phyloP scores from a whole-genome alignment of 495 filamentous ascomycete species.

The Glonium stellatum region DNA sequence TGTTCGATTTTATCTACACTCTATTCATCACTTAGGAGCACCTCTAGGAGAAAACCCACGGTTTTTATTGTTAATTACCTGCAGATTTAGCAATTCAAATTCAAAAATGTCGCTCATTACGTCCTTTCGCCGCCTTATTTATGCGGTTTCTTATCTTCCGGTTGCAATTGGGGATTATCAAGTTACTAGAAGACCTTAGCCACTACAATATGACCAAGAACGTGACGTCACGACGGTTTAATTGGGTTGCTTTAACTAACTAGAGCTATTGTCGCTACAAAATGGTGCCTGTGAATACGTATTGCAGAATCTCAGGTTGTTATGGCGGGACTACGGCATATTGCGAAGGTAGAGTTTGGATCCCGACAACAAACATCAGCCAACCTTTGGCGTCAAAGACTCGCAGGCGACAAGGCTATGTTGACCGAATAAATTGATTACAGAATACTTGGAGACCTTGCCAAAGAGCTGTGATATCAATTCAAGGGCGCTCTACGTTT shows the following conservation, averaged over 20 bases:
- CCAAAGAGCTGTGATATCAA: constrained; percentile 1
- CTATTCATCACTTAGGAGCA: too few species aligned
- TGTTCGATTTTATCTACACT: too few species aligned
- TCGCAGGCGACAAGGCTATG: constrained; percentile 22
- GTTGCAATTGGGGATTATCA: not conserved
- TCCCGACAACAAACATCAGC: constrained; percentile 18
- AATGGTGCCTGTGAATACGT: constrained; percentile 18
- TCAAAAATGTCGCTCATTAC: too few species aligned
- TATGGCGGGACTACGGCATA: constrained; percentile 29
- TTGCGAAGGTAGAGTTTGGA: constrained; percentile 29
- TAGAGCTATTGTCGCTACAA: constrained; percentile 24
- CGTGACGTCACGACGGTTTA: constrained; percentile 28
- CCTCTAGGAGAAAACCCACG: too few species aligned
- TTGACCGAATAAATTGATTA: constrained; percentile 23
- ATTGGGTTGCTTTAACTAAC: constrained; percentile 26
- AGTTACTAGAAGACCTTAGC: not conserved
- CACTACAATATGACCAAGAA: constrained; percentile 1
- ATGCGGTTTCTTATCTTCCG: not conserved
- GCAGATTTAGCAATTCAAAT: too few species aligned
- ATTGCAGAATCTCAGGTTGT: constrained; percentile 24
- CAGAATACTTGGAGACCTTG: constrained; percentile 20
- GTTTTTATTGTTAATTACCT: too few species aligned
- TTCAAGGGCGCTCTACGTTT: constrained; percentile 1
- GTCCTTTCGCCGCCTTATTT: too few species aligned
- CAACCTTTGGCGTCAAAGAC: constrained; percentile 11